Evolutionary conservation across 169 alveolate genomes (phyloP), one percentile per base, ranked within the genome.

Genomic region (Babesia ovata): DNA sequence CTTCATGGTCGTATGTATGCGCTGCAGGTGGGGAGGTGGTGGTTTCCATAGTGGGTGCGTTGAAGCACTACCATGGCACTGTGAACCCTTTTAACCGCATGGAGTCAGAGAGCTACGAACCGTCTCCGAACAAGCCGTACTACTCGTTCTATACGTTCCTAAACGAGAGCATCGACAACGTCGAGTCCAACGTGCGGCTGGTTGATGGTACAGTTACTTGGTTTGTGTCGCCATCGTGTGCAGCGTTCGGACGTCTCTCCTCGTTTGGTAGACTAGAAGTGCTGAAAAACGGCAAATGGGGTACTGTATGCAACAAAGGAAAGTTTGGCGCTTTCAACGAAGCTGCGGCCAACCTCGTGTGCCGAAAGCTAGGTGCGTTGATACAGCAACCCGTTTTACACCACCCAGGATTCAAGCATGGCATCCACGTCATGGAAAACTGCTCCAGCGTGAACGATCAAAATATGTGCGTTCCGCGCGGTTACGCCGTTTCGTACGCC

Each of bases 231-330:
- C 26, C 24, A 29, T 21, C 42, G 19, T 46, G n/a, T 42, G 17
- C 66, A 79, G 87, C 76, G 3, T 85, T 73, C 62, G 96, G 95
- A 50, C 86, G 84, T 60, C 85, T 92, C 44, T 77, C 96, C 3
- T 84, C 96, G 11, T 58, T 86, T 63, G 96, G 96, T 19, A 88
- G 96, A 45, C 75, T 93, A 49, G 96, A 93, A 75, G 84, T 93
- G 6, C 74, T 92, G 11, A 50, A 56, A 29, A 75, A 76, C 46
- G 91, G 91, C 17, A 75, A 57, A 6, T 91, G 94, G 94, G 94
- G 94, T 22, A 79, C 93, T 19, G 93, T 91, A 14, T 91, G 94
- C 48, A 70, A 74, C 60, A 90, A 75, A 62, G 96, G 96, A 29
- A 91, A 86, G 22, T 79, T 70, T 16, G 79, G 84, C 39, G 71